Evolutionary conservation across 352 stramenopile species (phyloP).

Genomic region (Globisporangium nodosum): DNA sequence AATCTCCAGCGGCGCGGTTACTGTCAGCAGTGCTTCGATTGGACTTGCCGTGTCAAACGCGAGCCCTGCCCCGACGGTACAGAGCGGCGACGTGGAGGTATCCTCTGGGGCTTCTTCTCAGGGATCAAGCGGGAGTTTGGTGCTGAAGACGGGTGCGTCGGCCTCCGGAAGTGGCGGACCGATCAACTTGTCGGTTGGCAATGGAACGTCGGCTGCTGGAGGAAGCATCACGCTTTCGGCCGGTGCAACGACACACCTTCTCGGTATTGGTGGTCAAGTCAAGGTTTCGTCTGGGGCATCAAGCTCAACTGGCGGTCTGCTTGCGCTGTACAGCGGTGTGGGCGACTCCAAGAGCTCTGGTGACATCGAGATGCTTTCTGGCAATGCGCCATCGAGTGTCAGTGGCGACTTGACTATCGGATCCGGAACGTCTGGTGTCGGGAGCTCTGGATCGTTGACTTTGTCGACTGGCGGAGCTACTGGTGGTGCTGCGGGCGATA

Average conservation of each 20-base stretch:
- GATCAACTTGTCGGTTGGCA: constrained; percentile 18
- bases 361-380: constrained; percentile 33
- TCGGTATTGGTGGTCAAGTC: constrained; percentile 30
- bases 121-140: constrained; percentile 19
- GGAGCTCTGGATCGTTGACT: constrained; percentile 41
- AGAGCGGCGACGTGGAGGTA: constrained; percentile 17
- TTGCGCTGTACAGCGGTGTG: constrained; percentile 31
- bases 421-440: constrained; percentile 32
- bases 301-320: constrained; percentile 25
- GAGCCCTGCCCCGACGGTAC: constrained; percentile 5
- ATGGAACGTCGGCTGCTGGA: constrained; percentile 16
- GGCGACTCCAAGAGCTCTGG: constrained; percentile 35
- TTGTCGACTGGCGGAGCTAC: constrained; percentile 36
- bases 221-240: constrained; percentile 26
- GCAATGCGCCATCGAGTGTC: constrained; percentile 27
- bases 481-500: constrained; percentile 42
- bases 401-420: constrained; percentile 42
- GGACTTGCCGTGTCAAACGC: constrained; percentile 13
- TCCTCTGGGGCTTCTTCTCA: constrained; percentile 15
- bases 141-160: constrained; percentile 15
- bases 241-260: constrained; percentile 16
- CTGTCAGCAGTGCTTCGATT: constrained; percentile 17
- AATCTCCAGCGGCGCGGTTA: constrained; percentile 19
- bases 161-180: constrained; percentile 20
- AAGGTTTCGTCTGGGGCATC: constrained; percentile 31